A percentile compares a stretch with the other conserved stretches of the same genome.
Conservation (phyloP, 805 yeast species). For the Diddensiella transvaalensis region DNA sequence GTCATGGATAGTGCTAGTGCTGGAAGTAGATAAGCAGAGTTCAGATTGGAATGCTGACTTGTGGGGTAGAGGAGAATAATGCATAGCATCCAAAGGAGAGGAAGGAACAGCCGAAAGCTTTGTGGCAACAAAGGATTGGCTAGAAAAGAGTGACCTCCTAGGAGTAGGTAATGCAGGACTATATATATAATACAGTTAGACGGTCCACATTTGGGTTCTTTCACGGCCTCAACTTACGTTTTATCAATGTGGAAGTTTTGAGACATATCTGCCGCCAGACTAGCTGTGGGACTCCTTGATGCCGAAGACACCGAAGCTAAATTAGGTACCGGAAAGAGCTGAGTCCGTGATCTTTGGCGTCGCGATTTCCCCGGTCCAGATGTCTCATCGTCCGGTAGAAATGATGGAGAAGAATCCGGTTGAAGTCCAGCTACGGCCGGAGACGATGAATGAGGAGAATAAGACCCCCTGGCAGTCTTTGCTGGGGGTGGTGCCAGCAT, state of each 20-base stretch:
- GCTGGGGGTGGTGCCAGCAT: neutral
- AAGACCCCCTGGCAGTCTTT: neutral
- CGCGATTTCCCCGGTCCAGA: slow-evolving; percentile 20
- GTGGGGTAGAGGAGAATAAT: slow-evolving; percentile 16
- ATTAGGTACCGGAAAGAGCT: slow-evolving; percentile 20
- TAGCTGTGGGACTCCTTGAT: slow-evolving; percentile 27
- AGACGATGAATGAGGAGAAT: neutral
- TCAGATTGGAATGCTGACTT: slow-evolving; percentile 7
- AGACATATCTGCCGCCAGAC: slow-evolving; percentile 36
- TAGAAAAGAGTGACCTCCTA: slow-evolving; percentile 31
- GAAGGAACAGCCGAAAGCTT: slow-evolving; percentile 8
- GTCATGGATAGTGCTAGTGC: neutral
- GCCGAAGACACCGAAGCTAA: slow-evolving; percentile 7
- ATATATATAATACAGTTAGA: no score
- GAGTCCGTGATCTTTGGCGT: slow-evolving; percentile 8
- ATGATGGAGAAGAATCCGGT: slow-evolving; percentile 22
- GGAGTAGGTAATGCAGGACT: slow-evolving; percentile 34
- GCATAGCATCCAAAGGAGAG: slow-evolving; percentile 8
- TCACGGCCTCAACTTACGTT: slow-evolving; percentile 18
- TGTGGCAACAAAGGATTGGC: slow-evolving; percentile 12
- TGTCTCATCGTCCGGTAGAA: slow-evolving; percentile 15
- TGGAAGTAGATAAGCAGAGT: neutral
- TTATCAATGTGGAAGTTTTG: slow-evolving; percentile 36
- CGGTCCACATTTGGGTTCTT: neutral
- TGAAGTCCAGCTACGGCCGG: slow-evolving; percentile 1